Evolutionary conservation across 2,329 filamentous ascomycete species (phyloP).

Genomic region (Paecilomyces sp.): DNA sequence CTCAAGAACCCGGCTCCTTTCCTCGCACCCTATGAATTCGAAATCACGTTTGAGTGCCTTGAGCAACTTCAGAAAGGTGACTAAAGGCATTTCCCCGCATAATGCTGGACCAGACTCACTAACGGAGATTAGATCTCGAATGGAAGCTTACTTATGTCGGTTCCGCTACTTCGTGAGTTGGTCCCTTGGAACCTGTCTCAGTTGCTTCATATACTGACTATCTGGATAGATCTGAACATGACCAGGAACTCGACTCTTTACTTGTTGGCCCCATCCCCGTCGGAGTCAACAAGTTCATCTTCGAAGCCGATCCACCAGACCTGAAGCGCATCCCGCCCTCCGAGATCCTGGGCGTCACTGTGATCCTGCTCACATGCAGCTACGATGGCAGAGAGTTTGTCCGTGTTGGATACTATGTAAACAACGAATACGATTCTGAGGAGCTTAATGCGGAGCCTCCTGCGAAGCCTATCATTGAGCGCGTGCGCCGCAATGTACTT

Average conservation of each 20-base stretch:
- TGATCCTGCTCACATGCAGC: conserved; percentile 90
- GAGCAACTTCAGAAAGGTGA: conserved; percentile 88
- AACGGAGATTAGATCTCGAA: conserved; percentile 66
- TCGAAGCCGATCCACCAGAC: conserved; percentile 89
- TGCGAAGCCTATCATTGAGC: conserved; percentile 84
- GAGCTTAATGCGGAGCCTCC: conserved; percentile 85
- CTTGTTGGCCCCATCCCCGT: conserved; percentile 96
- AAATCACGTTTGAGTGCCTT: conserved; percentile 97
- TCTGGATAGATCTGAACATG: conserved; percentile 71
- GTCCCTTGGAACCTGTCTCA: conserved; percentile 4
- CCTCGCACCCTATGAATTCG: conserved; percentile 87
- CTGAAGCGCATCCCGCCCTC: conserved; percentile 85
- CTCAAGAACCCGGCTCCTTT: conserved; percentile 96
- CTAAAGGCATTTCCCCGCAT: not conserved
- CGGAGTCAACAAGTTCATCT: conserved; percentile 97
- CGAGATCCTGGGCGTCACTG: conserved; percentile 93
- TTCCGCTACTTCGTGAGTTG: conserved; percentile 84
- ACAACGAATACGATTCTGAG: conserved; percentile 96
- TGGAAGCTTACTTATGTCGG: conserved; percentile 99
- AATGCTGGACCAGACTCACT: conserved; percentile 12
- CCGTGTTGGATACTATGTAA: conserved; percentile 97
- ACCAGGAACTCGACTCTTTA: conserved; percentile 95
- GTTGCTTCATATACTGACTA: conserved; percentile 17
- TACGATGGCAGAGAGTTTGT: conserved; percentile 97
- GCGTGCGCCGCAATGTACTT: conserved; percentile 83